Base-by-base conservation (phyloP, 2,329 filamentous ascomycete species). In the Zymoseptoria brevis region DNA sequence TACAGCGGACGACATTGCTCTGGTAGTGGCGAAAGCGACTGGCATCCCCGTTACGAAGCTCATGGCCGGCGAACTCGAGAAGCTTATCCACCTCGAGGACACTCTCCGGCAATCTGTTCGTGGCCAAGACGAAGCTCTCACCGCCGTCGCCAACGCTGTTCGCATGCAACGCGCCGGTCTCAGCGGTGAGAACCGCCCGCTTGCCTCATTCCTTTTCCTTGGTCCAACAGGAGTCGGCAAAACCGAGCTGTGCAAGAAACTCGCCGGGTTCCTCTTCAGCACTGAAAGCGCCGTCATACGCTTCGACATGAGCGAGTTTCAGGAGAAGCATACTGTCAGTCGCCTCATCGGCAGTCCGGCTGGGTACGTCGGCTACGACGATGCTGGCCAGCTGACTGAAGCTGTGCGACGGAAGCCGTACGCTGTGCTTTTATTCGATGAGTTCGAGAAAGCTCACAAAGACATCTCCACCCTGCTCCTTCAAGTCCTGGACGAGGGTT, bases 281-380 rank as follows among this genome's bases (percentile, higher is more conserved):
- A 96, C 90, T 1, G 90, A 96, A 68, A 85, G 86, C 26, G 93
- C 94, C 2, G 90, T 99, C 24, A 85, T 96, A 35, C 84, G 94
- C 35, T 97, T 97, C 74, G 94, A 97, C 74, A 97, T 97, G 94
- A 90, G 86, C 68, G 94, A 99, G 71, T 97, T 96, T 73, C 91
- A 96, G 71, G 94, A 97, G 72, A 96, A 96, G 74, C 93, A 97
- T 72, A 97, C 94, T 3, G 89, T 97, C 58, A 96, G 90, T 26
- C 84, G 93, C 19, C 82, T 97, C 30, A 96, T 97, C 65, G 94
- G 94, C 51, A 88, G 89, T 2, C 94, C 94, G 0, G 93, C 94
- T 5, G 93, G 93, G 21, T 97, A 97, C 70, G 89, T 97, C 24
- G 94, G 94, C 8, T 97, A 97, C 71, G 94, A 99, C 53, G 94